Percentiles rank a stretch among this genome's conserved stretches.
Evolutionary conservation across 768 basidiomycete genomes (phyloP).

Genomic region (Serendipita indica): DNA sequence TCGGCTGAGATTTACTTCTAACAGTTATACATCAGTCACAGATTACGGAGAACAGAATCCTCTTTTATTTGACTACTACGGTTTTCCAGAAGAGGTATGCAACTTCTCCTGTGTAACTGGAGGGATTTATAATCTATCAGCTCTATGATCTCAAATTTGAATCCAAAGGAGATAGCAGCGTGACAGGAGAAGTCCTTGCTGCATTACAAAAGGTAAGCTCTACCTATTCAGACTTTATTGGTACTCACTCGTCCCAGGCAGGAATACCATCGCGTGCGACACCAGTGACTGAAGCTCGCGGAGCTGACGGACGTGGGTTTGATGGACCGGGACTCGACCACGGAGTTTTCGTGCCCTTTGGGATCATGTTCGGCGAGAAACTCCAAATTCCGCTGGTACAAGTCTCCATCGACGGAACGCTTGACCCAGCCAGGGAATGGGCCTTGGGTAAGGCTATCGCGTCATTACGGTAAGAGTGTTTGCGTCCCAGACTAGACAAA

Average conservation of each 20-base stretch:
- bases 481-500: slow-evolving; percentile 9
- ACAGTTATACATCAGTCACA: slow-evolving; percentile 33
- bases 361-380: slow-evolving; percentile 59
- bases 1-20: not conserved
- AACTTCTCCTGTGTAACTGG: slow-evolving; percentile 13
- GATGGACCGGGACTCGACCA: slow-evolving; percentile 56
- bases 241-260: slow-evolving; percentile 25
- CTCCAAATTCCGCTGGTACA: slow-evolving; percentile 56
- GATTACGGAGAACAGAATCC: slow-evolving; percentile 69
- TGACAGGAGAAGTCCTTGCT: slow-evolving; percentile 46
- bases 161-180: slow-evolving; percentile 42
- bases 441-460: slow-evolving; percentile 45
- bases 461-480: slow-evolving; percentile 34
- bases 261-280: slow-evolving; percentile 39
- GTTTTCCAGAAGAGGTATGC: slow-evolving; percentile 31
- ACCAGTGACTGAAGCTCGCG: slow-evolving; percentile 37
- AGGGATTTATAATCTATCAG: slow-evolving; percentile 16
- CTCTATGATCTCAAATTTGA: slow-evolving; percentile 49
- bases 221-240: not conserved
- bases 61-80: slow-evolving; percentile 59
- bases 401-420: slow-evolving; percentile 46
- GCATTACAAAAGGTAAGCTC: slow-evolving; percentile 36
- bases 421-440: slow-evolving; percentile 51
- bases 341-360: slow-evolving; percentile 69
- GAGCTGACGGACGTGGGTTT: slow-evolving; percentile 51